Evolutionary conservation across 176 grass and related monocot species (phyloP).

Genomic region (Rhynchospora pubera): DNA sequence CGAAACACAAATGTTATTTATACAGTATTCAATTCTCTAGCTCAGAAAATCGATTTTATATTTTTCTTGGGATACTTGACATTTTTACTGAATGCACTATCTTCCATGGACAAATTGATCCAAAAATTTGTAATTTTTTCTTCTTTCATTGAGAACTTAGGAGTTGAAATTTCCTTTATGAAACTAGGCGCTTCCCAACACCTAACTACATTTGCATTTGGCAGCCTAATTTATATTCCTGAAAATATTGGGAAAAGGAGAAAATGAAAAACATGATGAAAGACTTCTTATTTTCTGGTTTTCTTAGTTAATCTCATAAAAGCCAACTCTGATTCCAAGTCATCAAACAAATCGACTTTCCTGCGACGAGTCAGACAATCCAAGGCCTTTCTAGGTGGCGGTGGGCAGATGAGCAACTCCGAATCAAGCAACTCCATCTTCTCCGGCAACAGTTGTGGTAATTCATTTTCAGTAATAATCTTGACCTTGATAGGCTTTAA

Average conservation of each 20-base stretch:
- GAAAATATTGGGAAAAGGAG: neutral
- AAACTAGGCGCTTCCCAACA: neutral
- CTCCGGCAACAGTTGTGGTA: neutral
- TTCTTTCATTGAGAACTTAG: too few relatives aligned
- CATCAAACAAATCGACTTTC: conserved; percentile 9
- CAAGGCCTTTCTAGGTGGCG: neutral
- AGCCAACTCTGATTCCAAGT: neutral
- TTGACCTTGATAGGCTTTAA: neutral
- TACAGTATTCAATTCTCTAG: neutral
- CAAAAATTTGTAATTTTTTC: neutral
- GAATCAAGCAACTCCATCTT: neutral
- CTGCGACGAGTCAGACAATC: neutral
- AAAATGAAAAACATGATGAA: neutral
- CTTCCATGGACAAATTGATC: too few relatives aligned
- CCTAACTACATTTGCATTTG: neutral
- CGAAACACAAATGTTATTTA: neutral
- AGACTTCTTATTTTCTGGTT: neutral
- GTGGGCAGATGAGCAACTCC: neutral
- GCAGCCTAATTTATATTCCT: neutral
- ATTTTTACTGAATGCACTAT: neutral
- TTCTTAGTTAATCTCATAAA: neutral
- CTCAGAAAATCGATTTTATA: neutral
- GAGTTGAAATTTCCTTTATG: too few relatives aligned
- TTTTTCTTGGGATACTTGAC: neutral
- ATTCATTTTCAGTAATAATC: neutral